Evolutionary conservation across 257 asterid genomes (phyloP), one percentile per base, ranked within the genome.

Genomic region (Salvia hispanica): DNA sequence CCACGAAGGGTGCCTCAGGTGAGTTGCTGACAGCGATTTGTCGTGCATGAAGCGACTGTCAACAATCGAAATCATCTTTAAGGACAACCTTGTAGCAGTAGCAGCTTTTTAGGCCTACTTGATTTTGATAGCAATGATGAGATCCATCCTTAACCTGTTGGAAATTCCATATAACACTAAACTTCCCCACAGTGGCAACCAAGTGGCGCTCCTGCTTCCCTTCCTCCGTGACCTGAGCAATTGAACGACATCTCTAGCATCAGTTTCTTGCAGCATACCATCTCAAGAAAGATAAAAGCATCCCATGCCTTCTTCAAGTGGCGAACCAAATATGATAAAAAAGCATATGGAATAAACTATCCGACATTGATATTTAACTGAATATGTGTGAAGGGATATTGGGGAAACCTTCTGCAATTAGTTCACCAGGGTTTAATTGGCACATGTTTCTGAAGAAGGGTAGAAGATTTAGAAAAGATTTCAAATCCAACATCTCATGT

Each of bases 91-190:
- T 85, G 76, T 85, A 85, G 85, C 91, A 85, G 67, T 93, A 93
- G 78, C 99, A 93, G 85, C 99, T 93, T 76, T 85, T 85, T 66
- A 85, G 70, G n/a, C 91, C 91, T 59, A 82, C 80, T 54, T 85
- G 91, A 68, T 76, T 90, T 62, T 80, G 90, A 48, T 93, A 93
- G 68, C 99, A 93, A n/a, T 77, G 86, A 15, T 93, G 99, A 61
- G 89, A 73, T 37, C 97, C 88, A 53, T 90, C 95, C 78, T 93
- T 93, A 83, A 93, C 99, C 78, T 88, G 95, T 63, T 82, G 92
- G 79, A 93, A 93, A 54, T 88, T 93, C 99, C 99, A 93, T 77
- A 90, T 88, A n/a, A 93, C 97, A 46, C 97, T 93, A 37, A 93
- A 93, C 86, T 93, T 93, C 40, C 97, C 99, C 73, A 93, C 96